phyloP scores from a whole-genome alignment of 169 alveolate genomes.

The Babesia caballi region DNA sequence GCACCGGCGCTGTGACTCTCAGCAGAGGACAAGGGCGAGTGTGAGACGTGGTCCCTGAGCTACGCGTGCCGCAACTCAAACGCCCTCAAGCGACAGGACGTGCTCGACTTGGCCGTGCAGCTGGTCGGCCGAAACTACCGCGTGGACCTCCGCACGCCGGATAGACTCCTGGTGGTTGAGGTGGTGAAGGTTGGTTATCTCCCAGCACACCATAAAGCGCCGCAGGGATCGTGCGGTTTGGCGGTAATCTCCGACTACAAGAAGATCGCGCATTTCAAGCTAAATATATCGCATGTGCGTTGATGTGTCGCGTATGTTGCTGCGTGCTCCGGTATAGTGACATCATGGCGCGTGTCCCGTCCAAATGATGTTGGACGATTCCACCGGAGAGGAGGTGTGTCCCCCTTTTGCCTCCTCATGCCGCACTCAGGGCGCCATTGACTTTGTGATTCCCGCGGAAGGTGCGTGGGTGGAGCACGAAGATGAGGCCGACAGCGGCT shows the following conservation, averaged over 20 bases:
- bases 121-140: constrained; percentile 67
- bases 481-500: constrained; percentile 54
- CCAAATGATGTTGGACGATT: constrained; percentile 12
- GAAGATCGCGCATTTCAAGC: constrained; percentile 53
- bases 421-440: background rate
- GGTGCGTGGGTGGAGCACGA: constrained; percentile 30
- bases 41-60: constrained; percentile 67
- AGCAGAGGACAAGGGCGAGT: constrained; percentile 11
- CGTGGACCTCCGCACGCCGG: constrained; percentile 69
- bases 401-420: no score
- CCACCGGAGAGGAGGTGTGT: constrained; percentile 20
- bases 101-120: constrained; percentile 58
- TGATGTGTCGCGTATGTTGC: background rate
- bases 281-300: constrained; percentile 45
- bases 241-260: constrained; percentile 50
- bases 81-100: constrained; percentile 54
- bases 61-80: constrained; percentile 68
- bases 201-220: constrained; percentile 13
- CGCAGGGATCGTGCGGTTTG: constrained; percentile 58
- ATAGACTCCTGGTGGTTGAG: constrained; percentile 64
- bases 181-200: constrained; percentile 69
- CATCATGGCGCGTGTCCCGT: background rate
- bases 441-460: constrained; percentile 18
- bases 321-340: background rate
- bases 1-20: background rate